These are phyloP conservation scores for Kernera saxatilis DNA, from an alignment of 345 rosid genomes.

Conservation along the genomic window DNA sequence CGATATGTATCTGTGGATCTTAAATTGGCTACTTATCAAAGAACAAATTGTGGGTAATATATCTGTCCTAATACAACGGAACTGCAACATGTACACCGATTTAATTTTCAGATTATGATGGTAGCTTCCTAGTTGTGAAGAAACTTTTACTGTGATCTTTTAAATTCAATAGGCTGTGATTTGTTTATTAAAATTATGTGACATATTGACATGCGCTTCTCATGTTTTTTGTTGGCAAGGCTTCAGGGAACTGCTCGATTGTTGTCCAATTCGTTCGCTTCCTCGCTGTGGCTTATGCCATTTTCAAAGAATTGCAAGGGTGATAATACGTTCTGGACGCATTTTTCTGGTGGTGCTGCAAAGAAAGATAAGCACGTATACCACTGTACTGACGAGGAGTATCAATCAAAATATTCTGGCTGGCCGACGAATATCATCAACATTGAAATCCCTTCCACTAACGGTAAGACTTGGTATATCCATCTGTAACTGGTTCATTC, in stretches of 20 bases:
- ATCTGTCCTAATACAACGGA: background rate
- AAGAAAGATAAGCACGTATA: constrained; percentile 52
- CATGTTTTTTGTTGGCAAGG: constrained; percentile 50
- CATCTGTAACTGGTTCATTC: background rate
- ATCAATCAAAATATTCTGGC: constrained; percentile 77
- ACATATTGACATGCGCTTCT: constrained; percentile 36
- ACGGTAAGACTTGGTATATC: constrained; percentile 42
- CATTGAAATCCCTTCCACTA: constrained; percentile 81
- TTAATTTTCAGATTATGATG: background rate
- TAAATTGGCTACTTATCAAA: background rate
- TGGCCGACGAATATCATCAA: constrained; percentile 93
- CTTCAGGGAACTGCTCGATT: constrained; percentile 94
- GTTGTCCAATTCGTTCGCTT: constrained; percentile 83
- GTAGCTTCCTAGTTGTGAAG: constrained; percentile 9
- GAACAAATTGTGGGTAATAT: background rate
- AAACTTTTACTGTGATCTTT: constrained; percentile 1
- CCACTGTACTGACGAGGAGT: constrained; percentile 79
- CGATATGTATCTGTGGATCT: constrained; percentile 4
- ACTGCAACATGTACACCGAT: background rate
- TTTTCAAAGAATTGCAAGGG: constrained; percentile 80
- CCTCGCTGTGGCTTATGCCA: constrained; percentile 91
- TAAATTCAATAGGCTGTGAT: background rate
- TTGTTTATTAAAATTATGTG: background rate
- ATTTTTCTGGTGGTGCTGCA: constrained; percentile 51
- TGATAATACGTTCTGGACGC: constrained; percentile 65